Evolutionary conservation across 306 rosid species (phyloP), one percentile per base, ranked within the genome.

Genomic region (Prunus mira): DNA sequence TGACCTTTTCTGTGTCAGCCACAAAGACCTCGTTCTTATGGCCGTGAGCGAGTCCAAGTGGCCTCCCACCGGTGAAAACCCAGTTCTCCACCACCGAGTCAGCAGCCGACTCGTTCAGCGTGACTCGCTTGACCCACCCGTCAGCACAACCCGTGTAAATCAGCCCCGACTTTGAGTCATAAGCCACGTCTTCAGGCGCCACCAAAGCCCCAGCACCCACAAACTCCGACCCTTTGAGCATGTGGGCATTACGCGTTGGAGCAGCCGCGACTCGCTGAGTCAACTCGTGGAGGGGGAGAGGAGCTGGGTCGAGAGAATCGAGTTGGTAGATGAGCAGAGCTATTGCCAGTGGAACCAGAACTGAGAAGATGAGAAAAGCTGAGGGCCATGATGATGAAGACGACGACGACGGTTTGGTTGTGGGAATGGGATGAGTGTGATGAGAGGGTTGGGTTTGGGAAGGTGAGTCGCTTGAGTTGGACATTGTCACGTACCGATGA

Each of bases 71-170:
- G 0, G 94, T 90, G 82, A 86, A 77, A 24, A 86, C 87, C 98
- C 97, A 94, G 2, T 82, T 61, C 43, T 86, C 87, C 18, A 91
- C 86, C 15, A 45, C 78, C 64, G 90, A 76, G 82, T 88, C 82
- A 72, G 51, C 56, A 27, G 24, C 88, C 32, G 88, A 89, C 27
- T 91, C 88, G 60, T 80, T 86, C 65, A 89, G 12, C 43, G 69
- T 81, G 43, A 91, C 81, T 84, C 90, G 89, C 78, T 86, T 91
- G 24, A 94, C 72, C 98, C 97, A 94, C 60, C 98, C 98, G 51
- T 91, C 94, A 6, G n/a, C 78, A 38, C 93, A 89, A 0, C 98
- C 93, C 0, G 98, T 89, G 66, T 91, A 94, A 73, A 94, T 27
- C 14, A 91, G 78, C 12, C 97, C 81, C 18, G 27, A 11, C 24